Evolutionary conservation across 192 early-diverging fungal genomes (phyloP), one percentile per base, ranked within the genome.

Genomic region (Dispira parvispora): DNA sequence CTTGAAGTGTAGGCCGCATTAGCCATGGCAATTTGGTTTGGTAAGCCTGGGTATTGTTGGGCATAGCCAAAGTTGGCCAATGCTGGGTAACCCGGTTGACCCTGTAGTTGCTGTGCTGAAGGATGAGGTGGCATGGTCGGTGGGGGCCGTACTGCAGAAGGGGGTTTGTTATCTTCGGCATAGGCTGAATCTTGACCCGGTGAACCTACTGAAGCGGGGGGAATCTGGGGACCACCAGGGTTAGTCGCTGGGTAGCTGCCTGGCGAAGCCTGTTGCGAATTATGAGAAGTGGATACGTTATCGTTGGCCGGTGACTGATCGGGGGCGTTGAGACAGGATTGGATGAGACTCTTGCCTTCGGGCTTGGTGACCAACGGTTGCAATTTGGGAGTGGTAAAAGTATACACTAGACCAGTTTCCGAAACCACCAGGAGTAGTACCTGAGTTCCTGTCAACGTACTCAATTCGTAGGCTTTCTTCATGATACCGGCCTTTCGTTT

Each of bases 401-500:
- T 94, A 73, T 94, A 94, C 11, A 96, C 91, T 45, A 92, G 85
- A 25, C 93, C 93, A 49, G 91, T 94, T 71, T 96, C 93, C 11
- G 90, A 92, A 45, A 92, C 93, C 16, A 96, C 90, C 61, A 96
- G 71, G 43, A 96, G 78, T 44, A 96, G 75, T 11, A 94, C 90
- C 75, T 96, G 90, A 8, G 93, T 96, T 50, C 93, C 93, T 8
- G 93, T 96, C 65, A 96, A 77, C 9, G 90, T 92, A 66, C 83
- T 84, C 10, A 96, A 81, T 70, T 96, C 93, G 66, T 88, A 94
- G 8, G 91, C 93, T 85, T 97, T 97, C 74, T 97, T 97, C 94
- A 97, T 94, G 66, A 97, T 92, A 49, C 94, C 94, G 14, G 91
- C 88, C 70, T 94, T 94, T 67, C 94, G 82, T 71, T 97, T 97